phyloP scores from a whole-genome alignment of 768 basidiomycete genomes.

The Sarcodon aspratus region DNA sequence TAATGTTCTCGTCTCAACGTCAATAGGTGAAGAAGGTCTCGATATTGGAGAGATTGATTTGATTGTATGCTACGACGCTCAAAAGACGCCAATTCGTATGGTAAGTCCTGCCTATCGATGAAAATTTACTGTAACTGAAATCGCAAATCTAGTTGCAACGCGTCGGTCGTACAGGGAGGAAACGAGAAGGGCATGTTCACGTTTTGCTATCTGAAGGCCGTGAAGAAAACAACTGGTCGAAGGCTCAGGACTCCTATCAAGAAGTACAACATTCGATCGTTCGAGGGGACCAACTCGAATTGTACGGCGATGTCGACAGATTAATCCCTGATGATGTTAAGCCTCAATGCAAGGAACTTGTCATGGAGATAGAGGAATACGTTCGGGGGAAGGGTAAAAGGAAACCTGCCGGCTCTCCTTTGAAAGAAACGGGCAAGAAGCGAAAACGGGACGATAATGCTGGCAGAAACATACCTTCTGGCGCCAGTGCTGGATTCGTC shows the following conservation, averaged over 20 bases:
- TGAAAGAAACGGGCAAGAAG: conserved; percentile 31
- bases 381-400: conserved; percentile 31
- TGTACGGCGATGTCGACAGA: conserved; percentile 87
- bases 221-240: conserved; percentile 85
- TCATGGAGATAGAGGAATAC: conserved; percentile 71
- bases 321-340: conserved; percentile 70
- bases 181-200: conserved; percentile 81
- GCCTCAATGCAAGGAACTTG: conserved; percentile 69
- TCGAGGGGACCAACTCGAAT: conserved; percentile 76
- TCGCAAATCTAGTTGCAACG: conserved; percentile 70
- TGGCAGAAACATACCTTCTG: conserved; percentile 58
- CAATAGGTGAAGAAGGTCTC: conserved; percentile 95
- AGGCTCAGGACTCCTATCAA: conserved; percentile 75
- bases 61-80: conserved; percentile 93
- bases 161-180: conserved; percentile 89
- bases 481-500: conserved; percentile 66
- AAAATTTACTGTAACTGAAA: neutral
- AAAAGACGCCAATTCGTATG: conserved; percentile 94
- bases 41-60: conserved; percentile 97
- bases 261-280: conserved; percentile 85
- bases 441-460: conserved; percentile 63
- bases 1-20: conserved; percentile 92
- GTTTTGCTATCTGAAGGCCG: conserved; percentile 84
- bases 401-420: conserved; percentile 20
- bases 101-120: conserved; percentile 29